These are phyloP conservation scores for Eucalyptus albens DNA, from an alignment of 345 rosid genomes.

Conservation along the genomic window DNA sequence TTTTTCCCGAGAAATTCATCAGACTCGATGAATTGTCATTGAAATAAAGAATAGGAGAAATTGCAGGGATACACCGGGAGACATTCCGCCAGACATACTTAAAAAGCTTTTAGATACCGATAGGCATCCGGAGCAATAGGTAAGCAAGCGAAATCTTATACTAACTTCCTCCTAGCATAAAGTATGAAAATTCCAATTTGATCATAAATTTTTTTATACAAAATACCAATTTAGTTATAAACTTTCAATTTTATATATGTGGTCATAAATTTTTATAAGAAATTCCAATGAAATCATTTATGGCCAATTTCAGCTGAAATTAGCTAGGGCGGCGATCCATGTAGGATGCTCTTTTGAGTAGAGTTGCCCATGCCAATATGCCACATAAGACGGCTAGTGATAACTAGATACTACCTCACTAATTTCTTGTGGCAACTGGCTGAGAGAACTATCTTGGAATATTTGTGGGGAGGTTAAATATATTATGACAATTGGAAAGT, in stretches of 20 bases:
- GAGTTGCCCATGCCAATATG: not conserved
- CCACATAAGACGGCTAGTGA: accelerated
- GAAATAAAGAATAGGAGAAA: not conserved
- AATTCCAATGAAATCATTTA: not conserved
- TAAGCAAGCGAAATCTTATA: too few species aligned
- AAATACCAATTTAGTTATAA: too few species aligned
- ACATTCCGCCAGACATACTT: not conserved
- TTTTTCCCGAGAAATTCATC: not conserved
- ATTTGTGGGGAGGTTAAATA: accelerated
- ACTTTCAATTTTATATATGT: not conserved
- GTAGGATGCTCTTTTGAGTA: not conserved
- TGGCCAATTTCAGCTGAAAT: not conserved
- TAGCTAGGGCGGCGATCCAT: not conserved
- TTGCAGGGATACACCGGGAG: accelerated
- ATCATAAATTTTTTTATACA: too few species aligned
- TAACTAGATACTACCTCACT: not conserved
- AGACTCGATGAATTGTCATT: not conserved
- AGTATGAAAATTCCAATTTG: too few species aligned
- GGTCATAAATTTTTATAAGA: too few species aligned
- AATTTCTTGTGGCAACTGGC: not conserved
- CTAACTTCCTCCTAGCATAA: too few species aligned
- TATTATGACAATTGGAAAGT: not conserved
- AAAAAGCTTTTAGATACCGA: not conserved
- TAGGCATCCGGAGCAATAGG: accelerated
- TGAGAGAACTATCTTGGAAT: not conserved